Percentiles rank a stretch among this genome's conserved stretches.
Evolutionary conservation across 83 land plant genomes (phyloP).

Genomic region (Isoetes engelmannii): DNA sequence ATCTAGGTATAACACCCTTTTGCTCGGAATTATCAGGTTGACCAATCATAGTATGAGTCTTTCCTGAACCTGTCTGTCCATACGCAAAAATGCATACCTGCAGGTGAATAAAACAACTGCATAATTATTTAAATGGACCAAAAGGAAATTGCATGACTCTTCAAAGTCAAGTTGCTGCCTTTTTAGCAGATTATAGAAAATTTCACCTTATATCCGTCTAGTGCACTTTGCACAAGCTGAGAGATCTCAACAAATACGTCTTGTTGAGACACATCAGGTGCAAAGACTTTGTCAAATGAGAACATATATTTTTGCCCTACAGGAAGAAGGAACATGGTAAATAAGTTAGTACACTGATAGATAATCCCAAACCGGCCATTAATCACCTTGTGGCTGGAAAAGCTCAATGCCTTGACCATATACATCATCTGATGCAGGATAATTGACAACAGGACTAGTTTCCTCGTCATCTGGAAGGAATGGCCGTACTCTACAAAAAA

Average conservation of each 20-base stretch:
- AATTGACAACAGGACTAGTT: conserved; percentile 44
- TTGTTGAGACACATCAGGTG: conserved; percentile 67
- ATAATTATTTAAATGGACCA: neutral
- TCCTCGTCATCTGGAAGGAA: conserved; percentile 61
- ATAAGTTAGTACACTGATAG: neutral
- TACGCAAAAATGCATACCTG: conserved; percentile 98
- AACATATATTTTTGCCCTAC: conserved; percentile 68
- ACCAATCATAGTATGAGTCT: conserved; percentile 95
- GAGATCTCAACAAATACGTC: conserved; percentile 92
- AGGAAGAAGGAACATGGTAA: neutral
- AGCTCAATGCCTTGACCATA: conserved; percentile 79
- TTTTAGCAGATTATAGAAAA: neutral
- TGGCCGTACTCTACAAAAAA: conserved; percentile 91
- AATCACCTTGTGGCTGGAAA: conserved; percentile 45
- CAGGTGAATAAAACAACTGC: neutral
- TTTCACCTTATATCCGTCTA: conserved; percentile 92
- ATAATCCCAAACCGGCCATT: neutral
- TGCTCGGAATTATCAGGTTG: conserved; percentile 56
- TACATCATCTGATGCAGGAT: conserved; percentile 62
- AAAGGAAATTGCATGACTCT: neutral
- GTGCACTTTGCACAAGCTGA: conserved; percentile 91
- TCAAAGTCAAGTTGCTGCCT: neutral
- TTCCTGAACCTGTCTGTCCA: conserved; percentile 97
- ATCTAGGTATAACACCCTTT: conserved; percentile 86
- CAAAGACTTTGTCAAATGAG: conserved; percentile 80